These are phyloP conservation scores for Eucalyptus microcorys DNA, from an alignment of 345 rosid genomes.

Conservation along the genomic window DNA sequence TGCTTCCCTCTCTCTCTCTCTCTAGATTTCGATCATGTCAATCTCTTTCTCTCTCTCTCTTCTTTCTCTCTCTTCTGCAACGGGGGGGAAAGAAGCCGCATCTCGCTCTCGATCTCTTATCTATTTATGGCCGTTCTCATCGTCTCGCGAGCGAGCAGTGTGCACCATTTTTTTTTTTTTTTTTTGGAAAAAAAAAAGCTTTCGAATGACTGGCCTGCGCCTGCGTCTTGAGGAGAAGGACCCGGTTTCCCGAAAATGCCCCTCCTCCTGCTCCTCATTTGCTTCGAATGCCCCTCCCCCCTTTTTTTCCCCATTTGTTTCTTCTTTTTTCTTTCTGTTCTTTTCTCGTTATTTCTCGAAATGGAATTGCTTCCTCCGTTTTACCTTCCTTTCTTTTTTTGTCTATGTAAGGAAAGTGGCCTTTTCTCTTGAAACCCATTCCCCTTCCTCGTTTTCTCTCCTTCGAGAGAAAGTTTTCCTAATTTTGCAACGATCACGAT, in stretches of 20 bases:
- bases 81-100: neutral
- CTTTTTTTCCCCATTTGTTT: neutral
- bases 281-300: neutral
- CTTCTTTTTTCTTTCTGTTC: neutral
- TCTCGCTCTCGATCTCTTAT: neutral
- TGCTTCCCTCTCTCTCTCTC: neutral
- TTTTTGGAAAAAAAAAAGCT: neutral
- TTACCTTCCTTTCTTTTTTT: neutral
- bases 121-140: neutral
- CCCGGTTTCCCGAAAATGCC: neutral
- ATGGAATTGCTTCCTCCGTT: neutral
- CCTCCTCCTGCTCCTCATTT: neutral
- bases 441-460: neutral
- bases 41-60: neutral
- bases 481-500: neutral
- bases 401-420: neutral
- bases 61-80: neutral
- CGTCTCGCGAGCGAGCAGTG: too few relatives aligned
- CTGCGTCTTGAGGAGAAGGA: neutral
- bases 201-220: neutral
- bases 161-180: neutral
- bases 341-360: neutral
- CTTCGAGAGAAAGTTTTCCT: neutral
- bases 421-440: neutral
- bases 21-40: neutral